These are phyloP conservation scores for Stachybotrys chlorohalonatus DNA, from an alignment of 2,329 filamentous ascomycete species.

Conservation along the genomic window DNA sequence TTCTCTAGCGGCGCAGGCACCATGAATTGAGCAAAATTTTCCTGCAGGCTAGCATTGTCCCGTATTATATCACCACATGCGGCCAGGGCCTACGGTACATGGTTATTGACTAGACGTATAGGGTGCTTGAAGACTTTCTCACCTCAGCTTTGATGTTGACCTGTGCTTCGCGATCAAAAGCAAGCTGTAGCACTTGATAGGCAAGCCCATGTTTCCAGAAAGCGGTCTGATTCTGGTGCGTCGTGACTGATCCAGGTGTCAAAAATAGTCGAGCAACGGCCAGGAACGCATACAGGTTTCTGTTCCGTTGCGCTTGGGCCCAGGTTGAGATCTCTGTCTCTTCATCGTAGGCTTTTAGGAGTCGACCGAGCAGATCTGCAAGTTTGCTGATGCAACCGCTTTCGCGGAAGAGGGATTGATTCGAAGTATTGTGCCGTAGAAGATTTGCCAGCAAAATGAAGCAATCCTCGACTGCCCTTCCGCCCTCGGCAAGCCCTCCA, in stretches of 20 bases:
- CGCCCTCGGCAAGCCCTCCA: constrained; percentile 73
- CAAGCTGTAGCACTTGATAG: constrained; percentile 70
- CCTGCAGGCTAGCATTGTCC: constrained; percentile 71
- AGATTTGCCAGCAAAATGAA: constrained; percentile 86
- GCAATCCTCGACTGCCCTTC: constrained; percentile 85
- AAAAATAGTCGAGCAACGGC: constrained; percentile 83
- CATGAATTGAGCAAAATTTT: constrained; percentile 79
- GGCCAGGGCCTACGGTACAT: constrained; percentile 53
- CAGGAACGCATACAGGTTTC: constrained; percentile 85
- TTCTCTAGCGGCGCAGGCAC: constrained; percentile 52
- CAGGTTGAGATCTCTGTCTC: constrained; percentile 59
- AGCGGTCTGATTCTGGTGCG: constrained; percentile 71
- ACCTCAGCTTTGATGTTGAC: constrained; percentile 76
- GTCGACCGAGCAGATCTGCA: constrained; percentile 56
- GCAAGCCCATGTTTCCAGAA: constrained; percentile 80
- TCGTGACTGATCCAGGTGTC: constrained; percentile 68
- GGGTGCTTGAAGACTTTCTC: constrained; percentile 7
- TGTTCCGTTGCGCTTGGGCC: constrained; percentile 70
- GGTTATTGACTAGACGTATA: constrained; percentile 4
- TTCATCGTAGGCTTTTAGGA: constrained; percentile 42
- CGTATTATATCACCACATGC: constrained; percentile 85
- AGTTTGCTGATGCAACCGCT: constrained; percentile 72
- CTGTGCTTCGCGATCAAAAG: constrained; percentile 66
- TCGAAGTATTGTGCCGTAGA: constrained; percentile 76
- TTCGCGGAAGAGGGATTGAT: constrained; percentile 90